These are phyloP conservation scores for Hypoxylon cercidicola DNA, from an alignment of 495 filamentous ascomycete species.

Conservation along the genomic window DNA sequence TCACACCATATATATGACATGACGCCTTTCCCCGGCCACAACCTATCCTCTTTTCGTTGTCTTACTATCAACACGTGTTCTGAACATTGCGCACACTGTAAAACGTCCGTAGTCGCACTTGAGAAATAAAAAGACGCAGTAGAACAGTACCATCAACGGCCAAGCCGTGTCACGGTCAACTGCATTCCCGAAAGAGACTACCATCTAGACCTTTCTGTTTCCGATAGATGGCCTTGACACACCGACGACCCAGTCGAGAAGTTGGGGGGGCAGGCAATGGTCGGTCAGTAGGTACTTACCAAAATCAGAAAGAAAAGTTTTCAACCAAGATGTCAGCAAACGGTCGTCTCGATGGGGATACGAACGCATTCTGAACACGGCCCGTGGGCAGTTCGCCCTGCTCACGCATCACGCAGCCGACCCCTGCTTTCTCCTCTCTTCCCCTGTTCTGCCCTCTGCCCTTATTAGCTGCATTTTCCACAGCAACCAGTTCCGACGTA, in stretches of 20 bases:
- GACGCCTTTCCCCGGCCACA: conserved; percentile 11
- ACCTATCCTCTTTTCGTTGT: conserved; percentile 24
- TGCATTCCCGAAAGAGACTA: conserved; percentile 24
- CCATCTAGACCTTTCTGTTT: conserved; percentile 15
- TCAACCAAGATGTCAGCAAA: conserved; percentile 27
- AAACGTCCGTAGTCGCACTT: conserved; percentile 21
- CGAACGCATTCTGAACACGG: conserved; percentile 22
- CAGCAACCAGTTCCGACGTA: conserved; percentile 25
- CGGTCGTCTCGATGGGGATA: conserved; percentile 31
- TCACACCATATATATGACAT: conserved; percentile 2
- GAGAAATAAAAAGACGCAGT: conserved; percentile 1
- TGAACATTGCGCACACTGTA: conserved; percentile 11
- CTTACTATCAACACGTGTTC: conserved; percentile 37
- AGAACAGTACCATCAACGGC: conserved; percentile 22
- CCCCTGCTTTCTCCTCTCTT: conserved; percentile 21
- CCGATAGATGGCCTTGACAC: conserved; percentile 24
- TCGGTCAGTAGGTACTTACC: conserved; percentile 30
- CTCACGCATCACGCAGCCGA: conserved; percentile 5
- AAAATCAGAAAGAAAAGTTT: conserved; percentile 18
- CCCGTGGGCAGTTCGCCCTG: conserved; percentile 15
- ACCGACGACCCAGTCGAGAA: conserved; percentile 27
- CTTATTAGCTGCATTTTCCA: conserved; percentile 26
- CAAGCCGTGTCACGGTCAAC: conserved; percentile 25
- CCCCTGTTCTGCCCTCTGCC: conserved; percentile 21
- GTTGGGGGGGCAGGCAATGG: conserved; percentile 27